These are phyloP conservation scores for Casaregolazyma suthepensis DNA, from an alignment of 1,139 yeast species.

Conservation along the genomic window DNA sequence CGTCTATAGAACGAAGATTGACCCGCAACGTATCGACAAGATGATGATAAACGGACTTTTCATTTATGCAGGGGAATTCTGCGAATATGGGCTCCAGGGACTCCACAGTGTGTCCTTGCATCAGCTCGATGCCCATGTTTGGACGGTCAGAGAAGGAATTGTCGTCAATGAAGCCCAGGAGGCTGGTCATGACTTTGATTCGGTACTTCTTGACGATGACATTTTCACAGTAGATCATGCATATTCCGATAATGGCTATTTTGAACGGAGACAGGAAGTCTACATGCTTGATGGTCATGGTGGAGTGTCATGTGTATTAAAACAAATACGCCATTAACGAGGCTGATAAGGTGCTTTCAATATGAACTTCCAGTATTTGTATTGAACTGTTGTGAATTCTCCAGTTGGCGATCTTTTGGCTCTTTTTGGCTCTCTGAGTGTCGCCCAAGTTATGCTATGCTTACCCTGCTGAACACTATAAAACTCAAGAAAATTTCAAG, in stretches of 20 bases:
- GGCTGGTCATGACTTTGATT: conserved; percentile 19
- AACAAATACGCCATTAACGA: background rate
- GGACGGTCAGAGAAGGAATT: conserved; percentile 8
- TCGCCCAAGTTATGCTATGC: conserved; percentile 1
- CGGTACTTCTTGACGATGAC: conserved; percentile 14
- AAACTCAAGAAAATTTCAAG: background rate
- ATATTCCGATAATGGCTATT: conserved; percentile 20
- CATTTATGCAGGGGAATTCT: background rate
- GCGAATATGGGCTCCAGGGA: conserved; percentile 5
- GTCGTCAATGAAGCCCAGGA: conserved; percentile 23
- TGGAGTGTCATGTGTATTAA: background rate
- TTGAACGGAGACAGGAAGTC: conserved; percentile 26
- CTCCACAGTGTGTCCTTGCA: conserved; percentile 9
- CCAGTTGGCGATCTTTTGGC: background rate
- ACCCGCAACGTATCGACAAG: conserved; percentile 1
- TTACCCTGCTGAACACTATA: background rate
- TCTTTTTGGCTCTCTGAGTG: background rate
- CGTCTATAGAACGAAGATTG: conserved; percentile 2
- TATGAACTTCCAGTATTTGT: background rate
- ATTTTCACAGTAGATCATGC: conserved; percentile 23
- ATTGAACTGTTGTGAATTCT: background rate
- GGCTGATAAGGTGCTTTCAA: background rate
- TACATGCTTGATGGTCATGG: conserved; percentile 7
- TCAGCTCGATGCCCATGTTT: conserved; percentile 8
- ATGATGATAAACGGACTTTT: background rate